A percentile compares a stretch with the other conserved stretches of the same genome.
These are phyloP conservation scores for Carex cristatella DNA, from an alignment of 176 grass and related monocot species.

Conservation along the genomic window DNA sequence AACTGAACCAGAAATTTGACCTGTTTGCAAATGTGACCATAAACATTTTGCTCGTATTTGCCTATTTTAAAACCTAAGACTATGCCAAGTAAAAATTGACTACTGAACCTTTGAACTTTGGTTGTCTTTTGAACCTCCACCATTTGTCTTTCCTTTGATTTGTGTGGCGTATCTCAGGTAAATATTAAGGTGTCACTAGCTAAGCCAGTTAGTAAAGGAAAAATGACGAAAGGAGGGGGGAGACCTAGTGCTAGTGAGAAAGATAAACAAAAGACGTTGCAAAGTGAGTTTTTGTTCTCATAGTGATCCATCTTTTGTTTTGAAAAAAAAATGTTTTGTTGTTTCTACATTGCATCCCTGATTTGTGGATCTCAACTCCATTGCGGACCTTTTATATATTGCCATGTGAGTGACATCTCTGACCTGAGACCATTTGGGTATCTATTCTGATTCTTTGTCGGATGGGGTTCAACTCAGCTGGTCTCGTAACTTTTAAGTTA, in stretches of 20 bases:
- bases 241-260: conserved; percentile 33
- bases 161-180: conserved; percentile 38
- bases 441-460: conserved; percentile 3
- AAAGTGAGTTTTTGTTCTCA: conserved; percentile 40
- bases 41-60: not conserved
- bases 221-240: conserved; percentile 36
- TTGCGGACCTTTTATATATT: not conserved
- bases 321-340: not conserved
- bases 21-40: not conserved
- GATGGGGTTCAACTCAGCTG: not conserved
- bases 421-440: not conserved
- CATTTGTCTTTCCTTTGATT: conserved; percentile 2
- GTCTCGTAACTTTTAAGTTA: not conserved
- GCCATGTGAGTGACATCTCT: not conserved
- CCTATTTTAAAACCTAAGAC: not conserved
- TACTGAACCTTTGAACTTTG: not conserved
- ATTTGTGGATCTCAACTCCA: conserved; percentile 2
- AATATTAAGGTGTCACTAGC: conserved; percentile 66
- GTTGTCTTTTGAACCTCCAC: not conserved
- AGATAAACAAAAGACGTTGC: conserved; percentile 27
- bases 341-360: not conserved
- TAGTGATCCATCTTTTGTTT: conserved; percentile 7
- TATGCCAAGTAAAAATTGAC: not conserved
- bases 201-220: conserved; percentile 45
- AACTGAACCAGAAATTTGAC: conserved; percentile 11